Evolutionary conservation across 805 yeast species (phyloP).

Genomic region (Cyberlindnera euphorbiae): DNA sequence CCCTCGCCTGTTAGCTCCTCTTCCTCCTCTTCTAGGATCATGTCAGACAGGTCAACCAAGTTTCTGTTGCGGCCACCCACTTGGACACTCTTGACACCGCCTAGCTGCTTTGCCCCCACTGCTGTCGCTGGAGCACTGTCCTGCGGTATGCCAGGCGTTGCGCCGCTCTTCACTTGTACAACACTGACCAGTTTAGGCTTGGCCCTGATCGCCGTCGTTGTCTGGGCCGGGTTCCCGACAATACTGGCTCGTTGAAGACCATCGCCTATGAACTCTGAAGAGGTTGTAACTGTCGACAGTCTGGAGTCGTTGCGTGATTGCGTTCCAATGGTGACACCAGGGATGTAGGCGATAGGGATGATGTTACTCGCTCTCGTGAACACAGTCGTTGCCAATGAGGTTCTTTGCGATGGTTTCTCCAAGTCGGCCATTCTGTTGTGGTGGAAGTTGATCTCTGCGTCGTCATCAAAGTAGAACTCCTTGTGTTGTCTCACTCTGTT

Average conservation of each 20-base stretch:
- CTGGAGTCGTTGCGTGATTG: constrained; percentile 19
- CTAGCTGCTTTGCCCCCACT: constrained; percentile 20
- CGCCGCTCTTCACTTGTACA: not conserved
- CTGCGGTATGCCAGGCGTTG: not conserved
- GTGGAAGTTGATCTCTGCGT: constrained; percentile 26
- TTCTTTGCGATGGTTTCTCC: constrained; percentile 25
- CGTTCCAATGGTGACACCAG: constrained; percentile 75
- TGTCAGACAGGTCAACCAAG: constrained; percentile 5
- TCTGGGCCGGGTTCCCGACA: constrained; percentile 33
- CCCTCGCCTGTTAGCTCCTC: constrained; percentile 11
- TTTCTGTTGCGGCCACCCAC: constrained; percentile 13
- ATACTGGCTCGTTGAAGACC: constrained; percentile 40
- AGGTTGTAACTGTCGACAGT: constrained; percentile 27
- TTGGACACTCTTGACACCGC: constrained; percentile 23
- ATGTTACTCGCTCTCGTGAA: constrained; percentile 81
- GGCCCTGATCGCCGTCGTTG: constrained; percentile 72
- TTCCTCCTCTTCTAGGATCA: constrained; percentile 19
- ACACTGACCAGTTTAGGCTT: constrained; percentile 66
- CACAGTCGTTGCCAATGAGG: constrained; percentile 52
- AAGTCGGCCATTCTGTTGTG: constrained; percentile 26
- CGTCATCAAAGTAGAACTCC: constrained; percentile 26
- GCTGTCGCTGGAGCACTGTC: constrained; percentile 24
- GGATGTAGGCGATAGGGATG: constrained; percentile 88
- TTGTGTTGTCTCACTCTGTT: constrained; percentile 26
- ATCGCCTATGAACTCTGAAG: constrained; percentile 28